Conservation (phyloP, 2,329 filamentous ascomycete genomes). For the Cytospora mali region DNA sequence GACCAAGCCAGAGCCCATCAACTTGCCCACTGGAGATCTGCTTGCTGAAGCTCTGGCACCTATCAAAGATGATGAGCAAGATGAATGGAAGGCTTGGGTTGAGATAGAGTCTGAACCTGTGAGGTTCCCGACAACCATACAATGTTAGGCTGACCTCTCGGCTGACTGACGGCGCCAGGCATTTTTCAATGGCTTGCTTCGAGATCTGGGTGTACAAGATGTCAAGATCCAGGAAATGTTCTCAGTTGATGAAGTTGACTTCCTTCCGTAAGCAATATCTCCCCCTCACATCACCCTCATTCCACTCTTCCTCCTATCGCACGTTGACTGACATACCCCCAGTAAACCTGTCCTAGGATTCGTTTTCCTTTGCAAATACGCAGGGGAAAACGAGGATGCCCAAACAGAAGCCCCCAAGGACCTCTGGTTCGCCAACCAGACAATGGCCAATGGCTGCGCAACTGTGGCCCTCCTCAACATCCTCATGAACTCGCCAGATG, state of each 20-base stretch:
- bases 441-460: conserved; percentile 82
- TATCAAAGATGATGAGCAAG: conserved; percentile 54
- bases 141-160: background rate
- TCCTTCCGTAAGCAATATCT: conserved; percentile 57
- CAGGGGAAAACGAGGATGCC: conserved; percentile 56
- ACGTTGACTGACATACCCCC: conserved; percentile 36
- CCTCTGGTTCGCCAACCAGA: conserved; percentile 96
- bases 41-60: conserved; percentile 51
- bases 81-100: conserved; percentile 72
- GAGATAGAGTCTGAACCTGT: conserved; percentile 92
- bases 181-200: conserved; percentile 84
- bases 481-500: conserved; percentile 74
- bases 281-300: conserved; percentile 10
- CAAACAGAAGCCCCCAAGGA: conserved; percentile 57
- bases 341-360: conserved; percentile 79
- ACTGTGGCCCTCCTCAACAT: conserved; percentile 94
- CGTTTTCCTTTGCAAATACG: conserved; percentile 83
- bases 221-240: conserved; percentile 78
- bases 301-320: conserved; percentile 7
- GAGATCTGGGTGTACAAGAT: conserved; percentile 73
- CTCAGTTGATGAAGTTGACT: conserved; percentile 68
- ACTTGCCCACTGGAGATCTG: conserved; percentile 40
- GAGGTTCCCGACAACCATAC: conserved; percentile 36
- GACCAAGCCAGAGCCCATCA: conserved; percentile 34
- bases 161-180: conserved; percentile 50